Base-by-base conservation (phyloP, 2,329 filamentous ascomycete genomes). In the Fusarium transvaalense region DNA sequence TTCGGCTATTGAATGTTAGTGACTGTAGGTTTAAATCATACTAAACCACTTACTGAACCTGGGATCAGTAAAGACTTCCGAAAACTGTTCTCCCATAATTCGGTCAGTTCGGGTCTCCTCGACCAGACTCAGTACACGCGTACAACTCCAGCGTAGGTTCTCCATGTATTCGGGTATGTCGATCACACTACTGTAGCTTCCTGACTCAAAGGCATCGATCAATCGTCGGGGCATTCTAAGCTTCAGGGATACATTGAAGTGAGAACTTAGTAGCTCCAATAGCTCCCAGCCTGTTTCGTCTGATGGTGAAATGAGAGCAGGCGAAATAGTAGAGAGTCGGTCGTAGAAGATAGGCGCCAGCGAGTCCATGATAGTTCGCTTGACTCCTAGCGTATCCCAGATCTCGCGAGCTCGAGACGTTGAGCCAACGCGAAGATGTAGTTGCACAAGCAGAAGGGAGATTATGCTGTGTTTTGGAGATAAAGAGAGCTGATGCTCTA, bases 331-430 rank as follows among this genome's bases (percentile, higher is more conserved):
- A 2, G 85, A 85, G 8, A 88, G 76, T 3, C 87, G 82, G 71
- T 89, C 87, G 62, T 85, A 84, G 61, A 86, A 86, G 2, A 87
- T 76, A 0, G 85, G 83, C 4, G 80, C 85, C 1, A 89, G 79
- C 0, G 85, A 84, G 64, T 88, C 86, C n/a, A 86, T 82, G 29
- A 88, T 85, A 0, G 84, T 85, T 23, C 86, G 82, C 75, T 89
- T 89, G 3, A 89, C 82, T 5, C 82, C 84, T 12, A 88, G 79
- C 0, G 79, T 79, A 13, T 80, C 77, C 85, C 86, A 88, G 3
- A 86, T 75, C 34, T 82, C 74, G 25, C 82, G 77, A 0, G 84
- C 84, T 19, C 80, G 79, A 2, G 82, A 79, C 1, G 80, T 80
- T 14, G 83, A 85, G 10, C 86, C 86, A 9, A 88, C 76, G 5